Conservation (phyloP, 1,139 yeast species). For the Pichia sp. region DNA sequence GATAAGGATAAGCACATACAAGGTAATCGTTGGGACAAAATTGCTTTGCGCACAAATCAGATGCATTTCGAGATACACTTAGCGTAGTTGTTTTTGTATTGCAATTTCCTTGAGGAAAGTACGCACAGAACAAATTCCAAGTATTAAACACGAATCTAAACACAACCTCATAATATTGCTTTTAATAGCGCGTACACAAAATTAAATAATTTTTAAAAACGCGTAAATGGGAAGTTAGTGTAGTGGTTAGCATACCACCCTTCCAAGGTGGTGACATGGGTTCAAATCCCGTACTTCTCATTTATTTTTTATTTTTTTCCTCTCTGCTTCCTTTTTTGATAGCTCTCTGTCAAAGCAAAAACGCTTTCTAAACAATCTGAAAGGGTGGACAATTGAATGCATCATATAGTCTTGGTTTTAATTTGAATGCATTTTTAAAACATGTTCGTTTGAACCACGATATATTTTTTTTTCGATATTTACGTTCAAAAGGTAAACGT, state of each 20-base stretch:
- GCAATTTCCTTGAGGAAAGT: neutral
- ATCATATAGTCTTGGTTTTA: too few species aligned
- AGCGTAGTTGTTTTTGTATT: too few species aligned
- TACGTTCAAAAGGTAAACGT: too few species aligned
- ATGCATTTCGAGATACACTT: too few species aligned
- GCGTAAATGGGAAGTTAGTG: constrained; percentile 12
- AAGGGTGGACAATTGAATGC: too few species aligned
- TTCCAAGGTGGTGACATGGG: constrained; percentile 80
- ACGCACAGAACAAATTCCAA: neutral
- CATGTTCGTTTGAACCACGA: too few species aligned
- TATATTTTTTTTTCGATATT: too few species aligned
- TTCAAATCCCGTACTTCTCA: constrained; percentile 79
- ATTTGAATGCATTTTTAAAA: too few species aligned
- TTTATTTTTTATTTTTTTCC: constrained; percentile 22
- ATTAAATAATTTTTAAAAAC: too few species aligned
- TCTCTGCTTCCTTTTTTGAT: constrained; percentile 2
- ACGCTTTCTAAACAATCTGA: too few species aligned
- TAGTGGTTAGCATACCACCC: constrained; percentile 46
- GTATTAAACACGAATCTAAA: neutral
- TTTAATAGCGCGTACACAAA: neutral
- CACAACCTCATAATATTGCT: neutral
- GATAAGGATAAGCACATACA: too few species aligned
- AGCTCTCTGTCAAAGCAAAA: neutral
- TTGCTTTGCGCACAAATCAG: neutral
- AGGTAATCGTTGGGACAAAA: too few species aligned